Evolutionary conservation across 1,284 basidiomycete genomes (phyloP), one percentile per base, ranked within the genome.

Genomic region (Marasmius fiardii): DNA sequence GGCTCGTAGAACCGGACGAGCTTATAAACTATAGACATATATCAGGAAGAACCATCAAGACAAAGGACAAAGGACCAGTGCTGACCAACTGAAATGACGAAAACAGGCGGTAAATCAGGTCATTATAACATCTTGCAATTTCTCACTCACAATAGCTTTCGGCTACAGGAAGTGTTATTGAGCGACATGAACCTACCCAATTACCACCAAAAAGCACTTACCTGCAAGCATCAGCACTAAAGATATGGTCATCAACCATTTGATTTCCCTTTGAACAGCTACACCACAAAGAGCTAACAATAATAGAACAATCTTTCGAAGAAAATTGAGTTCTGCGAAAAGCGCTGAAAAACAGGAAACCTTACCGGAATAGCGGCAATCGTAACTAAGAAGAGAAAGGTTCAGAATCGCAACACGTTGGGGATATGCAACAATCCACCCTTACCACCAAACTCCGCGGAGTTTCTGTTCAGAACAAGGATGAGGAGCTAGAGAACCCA

Each of bases 181-280:
- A 92, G 91, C 52, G 4, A 16, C 90, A 69, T 79, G 86, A 86
- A 55, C 0, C 16, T 33, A 41, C n/a, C 18, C n/a, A n/a, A n/a
- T n/a, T n/a, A 44, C n/a, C 2, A 34, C 3, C 24, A 26, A 23
- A 10, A 26, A 16, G 21, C 16, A 50, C 56, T 20, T 47, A 57
- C 56, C 45, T 33, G 47, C 47, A 28, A 49, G 28, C 47, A 49
- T 49, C 47, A 49, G 47, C 7, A 49, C 50, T 47, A 53, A 51
- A 35, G 41, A 54, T 21, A 59, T 60, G 11, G 58, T 37, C 44
- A 51, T 61, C 12, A 57, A 45, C 90, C 80, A 87, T 68, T 85
- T 91, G 59, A 92, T 83, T 71, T 93, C 91, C 54, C 85, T 76
- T 63, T 88, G 82, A 4, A 92, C 84, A 2, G 92, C 88, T 44